These are phyloP conservation scores for Pleurotus cornucopiae DNA, from an alignment of 768 basidiomycete species.

Conservation along the genomic window DNA sequence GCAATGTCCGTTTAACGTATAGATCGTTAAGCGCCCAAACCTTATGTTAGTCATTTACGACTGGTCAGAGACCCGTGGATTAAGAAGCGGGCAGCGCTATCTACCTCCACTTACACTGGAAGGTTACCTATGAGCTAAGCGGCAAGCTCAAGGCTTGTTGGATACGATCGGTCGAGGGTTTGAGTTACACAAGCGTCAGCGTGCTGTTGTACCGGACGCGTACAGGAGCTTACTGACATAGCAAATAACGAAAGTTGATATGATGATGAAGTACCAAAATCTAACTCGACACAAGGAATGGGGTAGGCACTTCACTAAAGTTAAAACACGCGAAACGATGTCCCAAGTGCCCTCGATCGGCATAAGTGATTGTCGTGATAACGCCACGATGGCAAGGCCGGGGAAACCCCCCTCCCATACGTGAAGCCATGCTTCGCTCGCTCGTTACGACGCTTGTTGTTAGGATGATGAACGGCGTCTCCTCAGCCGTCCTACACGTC, in stretches of 20 bases:
- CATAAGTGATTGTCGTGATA: neutral
- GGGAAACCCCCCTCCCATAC: conserved; percentile 50
- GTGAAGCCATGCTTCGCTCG: conserved; percentile 66
- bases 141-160: too few species aligned
- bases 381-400: conserved; percentile 7
- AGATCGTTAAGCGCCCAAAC: too few species aligned
- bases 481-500: conserved; percentile 23
- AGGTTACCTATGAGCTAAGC: too few species aligned
- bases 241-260: neutral
- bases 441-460: conserved; percentile 73
- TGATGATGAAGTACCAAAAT: neutral
- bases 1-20: neutral
- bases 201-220: too few species aligned
- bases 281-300: neutral
- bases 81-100: too few species aligned
- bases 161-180: too few species aligned
- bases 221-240: too few species aligned
- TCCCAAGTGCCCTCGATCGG: conserved; percentile 8
- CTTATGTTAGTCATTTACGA: too few species aligned
- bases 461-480: conserved; percentile 61
- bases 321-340: neutral
- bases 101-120: too few species aligned
- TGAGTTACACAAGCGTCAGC: too few species aligned
- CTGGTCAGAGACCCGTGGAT: too few species aligned
- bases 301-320: neutral